phyloP scores from a whole-genome alignment of 2,329 filamentous ascomycete species.

The Blumeria graminis region DNA sequence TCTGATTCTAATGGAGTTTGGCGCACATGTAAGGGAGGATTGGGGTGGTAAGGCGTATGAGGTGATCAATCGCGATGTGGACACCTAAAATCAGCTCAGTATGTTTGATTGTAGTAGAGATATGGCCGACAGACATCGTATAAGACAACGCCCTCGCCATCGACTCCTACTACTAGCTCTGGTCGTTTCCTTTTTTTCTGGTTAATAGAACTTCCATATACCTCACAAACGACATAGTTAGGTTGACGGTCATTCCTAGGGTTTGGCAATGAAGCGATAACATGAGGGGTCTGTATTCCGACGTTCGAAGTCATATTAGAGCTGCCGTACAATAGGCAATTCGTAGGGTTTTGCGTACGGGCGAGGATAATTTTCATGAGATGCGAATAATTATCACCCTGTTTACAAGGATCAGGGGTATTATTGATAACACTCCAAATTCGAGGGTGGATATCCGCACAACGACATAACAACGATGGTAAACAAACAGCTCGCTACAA shows the following conservation, averaged over 20 bases:
- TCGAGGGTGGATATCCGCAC: too few relatives aligned
- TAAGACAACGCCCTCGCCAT: constrained; percentile 40
- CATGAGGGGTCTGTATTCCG: constrained; percentile 38
- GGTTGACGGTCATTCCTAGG: constrained; percentile 28
- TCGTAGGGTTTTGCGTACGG: too few relatives aligned
- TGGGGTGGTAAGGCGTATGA: constrained; percentile 44
- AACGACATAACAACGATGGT: too few relatives aligned
- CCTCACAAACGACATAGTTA: constrained; percentile 32
- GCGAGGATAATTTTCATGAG: too few relatives aligned
- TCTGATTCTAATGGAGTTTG: constrained; percentile 28
- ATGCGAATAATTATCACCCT: too few relatives aligned
- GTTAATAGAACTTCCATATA: constrained; percentile 29
- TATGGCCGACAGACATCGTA: constrained; percentile 29
- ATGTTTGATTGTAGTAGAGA: too few relatives aligned
- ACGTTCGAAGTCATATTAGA: constrained; percentile 21
- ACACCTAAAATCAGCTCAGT: constrained; percentile 21
- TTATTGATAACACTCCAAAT: too few relatives aligned
- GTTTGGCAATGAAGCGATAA: constrained; percentile 32
- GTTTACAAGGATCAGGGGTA: too few relatives aligned
- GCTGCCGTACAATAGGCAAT: too few relatives aligned
- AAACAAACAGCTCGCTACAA: too few relatives aligned
- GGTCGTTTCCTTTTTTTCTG: constrained; percentile 37
- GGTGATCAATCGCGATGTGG: constrained; percentile 35
- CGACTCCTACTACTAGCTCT: constrained; percentile 37
- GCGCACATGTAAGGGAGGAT: constrained; percentile 36